A percentile compares a stretch with the other conserved stretches of the same genome.
Conservation (phyloP, 768 basidiomycete genomes). For the Omphalotus guepiniiformis region DNA sequence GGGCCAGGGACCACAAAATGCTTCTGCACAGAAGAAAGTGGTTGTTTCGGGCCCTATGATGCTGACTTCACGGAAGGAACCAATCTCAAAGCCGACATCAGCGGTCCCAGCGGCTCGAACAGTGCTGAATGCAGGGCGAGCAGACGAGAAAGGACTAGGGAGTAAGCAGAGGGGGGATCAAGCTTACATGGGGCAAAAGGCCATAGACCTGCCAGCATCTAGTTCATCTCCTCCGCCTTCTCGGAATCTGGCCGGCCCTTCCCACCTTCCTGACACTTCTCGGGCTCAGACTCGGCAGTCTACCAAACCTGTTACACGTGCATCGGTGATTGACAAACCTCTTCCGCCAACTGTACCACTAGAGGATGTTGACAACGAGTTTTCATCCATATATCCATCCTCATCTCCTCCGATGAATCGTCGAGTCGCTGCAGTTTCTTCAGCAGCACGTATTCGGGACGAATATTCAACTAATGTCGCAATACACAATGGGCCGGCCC, state of each 20-base stretch:
- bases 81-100: neutral
- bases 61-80: neutral
- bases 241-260: neutral
- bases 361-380: neutral
- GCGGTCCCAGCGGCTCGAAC: neutral
- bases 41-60: slow-evolving; percentile 6
- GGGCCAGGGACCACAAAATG: neutral
- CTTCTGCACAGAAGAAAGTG: neutral
- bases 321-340: slow-evolving; percentile 4
- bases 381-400: neutral
- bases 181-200: neutral
- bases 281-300: too few relatives aligned
- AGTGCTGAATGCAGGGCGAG: neutral
- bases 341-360: slow-evolving; percentile 2
- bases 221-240: neutral
- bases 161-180: neutral
- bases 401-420: neutral
- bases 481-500: slow-evolving; percentile 1
- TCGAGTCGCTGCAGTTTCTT: neutral
- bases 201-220: too few relatives aligned
- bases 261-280: neutral
- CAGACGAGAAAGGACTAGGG: neutral
- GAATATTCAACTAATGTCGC: too few relatives aligned
- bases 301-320: neutral
- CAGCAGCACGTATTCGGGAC: neutral